phyloP scores from a whole-genome alignment of 1,284 basidiomycete genomes.

The Cryptococcus jaspeensis region DNA sequence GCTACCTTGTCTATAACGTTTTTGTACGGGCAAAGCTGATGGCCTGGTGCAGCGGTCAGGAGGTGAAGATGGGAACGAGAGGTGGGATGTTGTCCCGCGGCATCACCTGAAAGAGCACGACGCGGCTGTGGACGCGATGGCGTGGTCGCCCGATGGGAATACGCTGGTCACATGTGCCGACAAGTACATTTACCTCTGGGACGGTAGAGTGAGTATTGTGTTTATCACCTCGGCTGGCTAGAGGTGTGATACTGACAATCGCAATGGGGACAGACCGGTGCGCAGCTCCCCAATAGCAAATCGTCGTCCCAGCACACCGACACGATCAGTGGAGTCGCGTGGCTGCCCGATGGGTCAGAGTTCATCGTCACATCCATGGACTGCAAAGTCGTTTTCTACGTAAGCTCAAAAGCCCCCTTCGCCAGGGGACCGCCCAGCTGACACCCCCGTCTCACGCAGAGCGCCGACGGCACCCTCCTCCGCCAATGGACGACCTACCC shows the following conservation, averaged over 20 bases:
- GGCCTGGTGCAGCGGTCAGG: background rate
- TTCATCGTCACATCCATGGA: constrained; percentile 92
- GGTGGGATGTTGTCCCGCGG: constrained; percentile 28
- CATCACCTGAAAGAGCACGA: constrained; percentile 64
- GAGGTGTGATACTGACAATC: background rate
- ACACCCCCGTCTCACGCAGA: constrained; percentile 1
- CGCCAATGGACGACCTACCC: constrained; percentile 70
- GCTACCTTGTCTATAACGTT: background rate
- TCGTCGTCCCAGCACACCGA: constrained; percentile 62
- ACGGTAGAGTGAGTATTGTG: constrained; percentile 63
- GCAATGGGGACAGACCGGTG: constrained; percentile 25
- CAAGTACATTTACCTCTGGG: constrained; percentile 78
- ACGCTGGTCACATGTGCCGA: constrained; percentile 79
- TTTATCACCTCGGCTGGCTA: background rate
- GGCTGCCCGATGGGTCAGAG: constrained; percentile 82
- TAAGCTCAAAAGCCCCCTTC: constrained; percentile 41
- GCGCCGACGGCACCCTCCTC: constrained; percentile 59
- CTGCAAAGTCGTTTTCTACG: constrained; percentile 83
- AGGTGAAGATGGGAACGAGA: background rate
- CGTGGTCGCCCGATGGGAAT: constrained; percentile 86
- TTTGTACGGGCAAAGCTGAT: background rate
- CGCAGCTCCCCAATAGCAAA: constrained; percentile 13
- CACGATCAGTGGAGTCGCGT: constrained; percentile 79
- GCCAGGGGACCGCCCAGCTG: constrained; percentile 1
- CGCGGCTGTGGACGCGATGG: constrained; percentile 71